Conservation (phyloP, 345 rosid species). For the Chamaenerion angustifolium region DNA sequence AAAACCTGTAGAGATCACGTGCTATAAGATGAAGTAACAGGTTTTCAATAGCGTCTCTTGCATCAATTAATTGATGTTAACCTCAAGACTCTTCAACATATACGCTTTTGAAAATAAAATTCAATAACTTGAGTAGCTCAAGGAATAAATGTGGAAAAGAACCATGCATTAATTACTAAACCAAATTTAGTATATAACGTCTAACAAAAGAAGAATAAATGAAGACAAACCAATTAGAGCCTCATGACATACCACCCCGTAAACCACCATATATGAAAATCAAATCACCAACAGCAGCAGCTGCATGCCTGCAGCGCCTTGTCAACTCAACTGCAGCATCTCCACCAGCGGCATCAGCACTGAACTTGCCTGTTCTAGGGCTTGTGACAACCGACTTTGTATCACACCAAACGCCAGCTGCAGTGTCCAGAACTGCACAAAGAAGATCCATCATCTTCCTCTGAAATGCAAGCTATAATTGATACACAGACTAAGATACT, state of each 20-base stretch:
- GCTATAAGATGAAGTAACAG: too few relatives aligned
- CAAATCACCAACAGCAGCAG: constrained; percentile 89
- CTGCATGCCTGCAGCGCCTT: constrained; percentile 99
- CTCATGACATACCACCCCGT: constrained; percentile 74
- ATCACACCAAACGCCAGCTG: constrained; percentile 99
- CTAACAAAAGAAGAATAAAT: neutral
- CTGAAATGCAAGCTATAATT: too few relatives aligned
- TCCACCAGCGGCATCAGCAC: constrained; percentile 99
- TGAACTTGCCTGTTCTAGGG: constrained; percentile 89
- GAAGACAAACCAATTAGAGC: neutral
- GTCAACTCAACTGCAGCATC: constrained; percentile 99
- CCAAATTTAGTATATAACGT: neutral
- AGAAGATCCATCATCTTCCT: neutral
- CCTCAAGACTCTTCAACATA: too few relatives aligned
- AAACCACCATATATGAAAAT: constrained; percentile 96
- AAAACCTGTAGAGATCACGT: too few relatives aligned
- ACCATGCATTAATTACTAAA: too few relatives aligned
- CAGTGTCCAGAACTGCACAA: constrained; percentile 84
- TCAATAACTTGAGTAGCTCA: too few relatives aligned
- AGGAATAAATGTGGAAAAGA: too few relatives aligned
- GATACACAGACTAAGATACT: neutral
- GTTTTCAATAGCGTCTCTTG: too few relatives aligned
- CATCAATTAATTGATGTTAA: too few relatives aligned
- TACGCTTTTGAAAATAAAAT: too few relatives aligned
- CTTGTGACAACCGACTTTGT: constrained; percentile 93